These are phyloP conservation scores for Begonia masoniana DNA, from an alignment of 306 rosid genomes.

Conservation along the genomic window DNA sequence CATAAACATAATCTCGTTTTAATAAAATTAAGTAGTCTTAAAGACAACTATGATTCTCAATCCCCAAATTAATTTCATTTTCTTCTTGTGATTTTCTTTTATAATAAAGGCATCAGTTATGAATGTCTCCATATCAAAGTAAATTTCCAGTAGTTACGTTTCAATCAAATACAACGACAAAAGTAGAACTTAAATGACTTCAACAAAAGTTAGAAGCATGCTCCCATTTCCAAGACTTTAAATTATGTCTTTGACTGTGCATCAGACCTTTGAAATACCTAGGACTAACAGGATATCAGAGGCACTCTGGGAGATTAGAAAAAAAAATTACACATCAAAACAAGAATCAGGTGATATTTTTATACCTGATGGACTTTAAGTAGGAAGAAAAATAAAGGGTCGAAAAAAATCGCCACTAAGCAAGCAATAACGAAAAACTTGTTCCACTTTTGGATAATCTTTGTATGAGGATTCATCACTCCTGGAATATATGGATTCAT, in stretches of 20 bases:
- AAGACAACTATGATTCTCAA: no score
- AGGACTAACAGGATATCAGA: not conserved
- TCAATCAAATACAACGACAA: not conserved
- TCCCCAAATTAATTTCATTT: no score
- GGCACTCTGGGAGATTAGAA: no score
- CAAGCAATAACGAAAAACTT: conserved; percentile 54
- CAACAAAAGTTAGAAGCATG: not conserved
- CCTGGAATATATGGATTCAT: conserved; percentile 45
- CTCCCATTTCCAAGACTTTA: not conserved
- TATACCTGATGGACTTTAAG: conserved; percentile 34
- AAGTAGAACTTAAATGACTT: not conserved
- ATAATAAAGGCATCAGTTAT: no score
- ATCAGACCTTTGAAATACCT: not conserved
- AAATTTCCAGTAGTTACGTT: no score
- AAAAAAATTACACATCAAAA: no score
- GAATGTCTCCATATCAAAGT: no score
- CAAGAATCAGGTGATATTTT: no score
- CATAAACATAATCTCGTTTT: no score
- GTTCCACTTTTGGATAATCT: conserved; percentile 65
- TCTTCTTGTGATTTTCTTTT: no score
- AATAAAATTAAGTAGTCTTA: no score
- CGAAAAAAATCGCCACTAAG: conserved; percentile 56
- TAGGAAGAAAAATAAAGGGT: conserved; percentile 71
- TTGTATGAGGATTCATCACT: conserved; percentile 75
- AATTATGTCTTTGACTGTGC: no score